A percentile compares a stretch with the other conserved stretches of the same genome.
Evolutionary conservation across 805 yeast genomes (phyloP).

Genomic region (Candida sanyiensis): DNA sequence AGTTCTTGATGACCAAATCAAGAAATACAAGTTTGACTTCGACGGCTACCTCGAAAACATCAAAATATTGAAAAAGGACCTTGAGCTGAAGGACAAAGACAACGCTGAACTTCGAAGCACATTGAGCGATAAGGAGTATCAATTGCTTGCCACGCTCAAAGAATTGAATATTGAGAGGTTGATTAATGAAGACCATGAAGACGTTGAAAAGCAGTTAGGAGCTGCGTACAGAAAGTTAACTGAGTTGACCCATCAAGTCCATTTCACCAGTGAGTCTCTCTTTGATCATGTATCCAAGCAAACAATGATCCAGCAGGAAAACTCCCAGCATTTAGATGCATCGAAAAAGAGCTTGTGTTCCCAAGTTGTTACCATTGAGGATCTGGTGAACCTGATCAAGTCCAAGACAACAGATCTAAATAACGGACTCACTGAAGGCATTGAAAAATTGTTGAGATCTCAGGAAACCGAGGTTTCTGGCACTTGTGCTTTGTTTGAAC

Average conservation of each 20-base stretch:
- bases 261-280: constrained; percentile 12
- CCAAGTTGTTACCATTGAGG: constrained; percentile 10
- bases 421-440: neutral
- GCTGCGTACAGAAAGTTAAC: too few species aligned
- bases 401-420: constrained; percentile 11
- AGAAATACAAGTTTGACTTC: constrained; percentile 34
- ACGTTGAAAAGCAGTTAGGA: too few species aligned
- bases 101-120: constrained; percentile 6
- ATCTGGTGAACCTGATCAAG: constrained; percentile 14
- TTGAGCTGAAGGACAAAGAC: constrained; percentile 14
- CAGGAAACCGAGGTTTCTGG: too few species aligned
- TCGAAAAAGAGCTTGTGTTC: too few species aligned
- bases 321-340: too few species aligned
- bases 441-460: too few species aligned
- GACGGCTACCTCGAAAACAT: constrained; percentile 31
- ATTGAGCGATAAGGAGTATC: constrained; percentile 8
- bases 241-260: constrained; percentile 13
- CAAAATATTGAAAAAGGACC: constrained; percentile 12
- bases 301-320: constrained; percentile 12
- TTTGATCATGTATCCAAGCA: constrained; percentile 18
- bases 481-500: constrained; percentile 8
- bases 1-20: constrained; percentile 43
- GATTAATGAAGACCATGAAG: constrained; percentile 15
- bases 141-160: constrained; percentile 10
- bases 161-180: constrained; percentile 17